phyloP scores from a whole-genome alignment of 2,329 filamentous ascomycete species.

The Clonostachys byssicola region DNA sequence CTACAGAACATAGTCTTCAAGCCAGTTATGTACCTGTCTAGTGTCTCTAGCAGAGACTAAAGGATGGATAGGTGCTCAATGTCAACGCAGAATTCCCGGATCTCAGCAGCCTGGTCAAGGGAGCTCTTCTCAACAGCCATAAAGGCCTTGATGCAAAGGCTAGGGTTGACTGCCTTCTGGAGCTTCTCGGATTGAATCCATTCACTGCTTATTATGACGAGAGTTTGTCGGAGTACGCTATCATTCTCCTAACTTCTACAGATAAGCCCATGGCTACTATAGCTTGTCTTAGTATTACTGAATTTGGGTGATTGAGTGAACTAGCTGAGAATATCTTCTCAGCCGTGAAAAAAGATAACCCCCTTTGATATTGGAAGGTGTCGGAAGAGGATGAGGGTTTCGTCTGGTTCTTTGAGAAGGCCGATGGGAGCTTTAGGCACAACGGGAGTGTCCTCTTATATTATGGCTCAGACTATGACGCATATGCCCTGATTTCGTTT shows the following conservation, averaged over 20 bases:
- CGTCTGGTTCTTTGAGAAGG: constrained; percentile 97
- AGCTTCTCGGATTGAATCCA: too few species aligned
- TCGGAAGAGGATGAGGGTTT: constrained; percentile 94
- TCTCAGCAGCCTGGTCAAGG: too few species aligned
- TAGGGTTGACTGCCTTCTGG: too few species aligned
- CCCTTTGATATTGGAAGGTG: constrained; percentile 90
- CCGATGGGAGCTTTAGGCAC: constrained; percentile 82
- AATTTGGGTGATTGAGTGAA: constrained; percentile 86
- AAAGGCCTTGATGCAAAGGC: too few species aligned
- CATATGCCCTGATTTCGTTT: constrained; percentile 71
- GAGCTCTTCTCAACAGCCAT: too few species aligned
- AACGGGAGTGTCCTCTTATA: constrained; percentile 92
- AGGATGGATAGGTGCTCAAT: too few species aligned
- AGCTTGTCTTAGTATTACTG: constrained; percentile 87
- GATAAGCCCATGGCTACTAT: constrained; percentile 30
- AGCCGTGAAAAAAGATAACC: constrained; percentile 88
- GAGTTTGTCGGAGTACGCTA: not conserved
- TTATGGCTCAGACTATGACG: constrained; percentile 66
- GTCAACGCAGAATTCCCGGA: too few species aligned
- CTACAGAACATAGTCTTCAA: too few species aligned
- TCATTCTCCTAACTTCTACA: not conserved
- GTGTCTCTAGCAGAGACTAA: too few species aligned
- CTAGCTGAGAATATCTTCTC: constrained; percentile 93
- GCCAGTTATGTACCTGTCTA: too few species aligned
- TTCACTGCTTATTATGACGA: too few species aligned